Percentiles rank a stretch among this genome's conserved stretches.
Conservation (phyloP, 176 grass and related monocot genomes). For the Eleusine indica region DNA sequence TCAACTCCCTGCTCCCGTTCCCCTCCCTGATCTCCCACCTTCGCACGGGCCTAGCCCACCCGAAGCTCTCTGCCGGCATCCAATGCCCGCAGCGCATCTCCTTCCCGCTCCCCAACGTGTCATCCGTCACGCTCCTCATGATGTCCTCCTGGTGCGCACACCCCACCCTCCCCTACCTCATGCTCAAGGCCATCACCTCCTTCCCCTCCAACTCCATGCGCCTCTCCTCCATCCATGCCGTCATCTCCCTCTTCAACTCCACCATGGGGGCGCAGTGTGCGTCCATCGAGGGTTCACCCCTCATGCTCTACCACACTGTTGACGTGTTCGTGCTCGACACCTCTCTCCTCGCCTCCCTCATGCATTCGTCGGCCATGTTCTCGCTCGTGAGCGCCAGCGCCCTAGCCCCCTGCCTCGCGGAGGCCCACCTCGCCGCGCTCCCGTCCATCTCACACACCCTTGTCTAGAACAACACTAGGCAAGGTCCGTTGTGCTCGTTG, state of each 20-base stretch:
- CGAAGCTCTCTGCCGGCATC: constrained; percentile 56
- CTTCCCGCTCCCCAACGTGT: constrained; percentile 53
- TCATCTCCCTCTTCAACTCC: constrained; percentile 78
- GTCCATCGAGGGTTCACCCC: constrained; percentile 65
- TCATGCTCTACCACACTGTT: constrained; percentile 78
- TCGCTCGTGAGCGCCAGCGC: constrained; percentile 66
- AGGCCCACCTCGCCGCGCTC: constrained; percentile 60
- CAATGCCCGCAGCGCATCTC: constrained; percentile 64
- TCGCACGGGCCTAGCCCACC: constrained; percentile 47
- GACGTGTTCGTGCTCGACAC: constrained; percentile 79
- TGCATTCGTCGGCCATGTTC: constrained; percentile 43
- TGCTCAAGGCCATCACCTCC: constrained; percentile 81
- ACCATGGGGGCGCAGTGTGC: constrained; percentile 62
- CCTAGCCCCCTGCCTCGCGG: constrained; percentile 73
- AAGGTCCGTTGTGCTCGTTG: constrained; percentile 58
- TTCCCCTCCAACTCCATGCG: constrained; percentile 70
- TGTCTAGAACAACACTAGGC: constrained; percentile 77
- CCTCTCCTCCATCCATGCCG: constrained; percentile 65
- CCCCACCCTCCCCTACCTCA: constrained; percentile 79
- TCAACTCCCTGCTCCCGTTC: constrained; percentile 67
- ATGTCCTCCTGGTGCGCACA: constrained; percentile 86
- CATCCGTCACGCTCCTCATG: constrained; percentile 74
- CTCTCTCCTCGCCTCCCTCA: constrained; percentile 45
- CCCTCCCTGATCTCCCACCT: constrained; percentile 63
- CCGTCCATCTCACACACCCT: constrained; percentile 72